Base-by-base conservation (phyloP, 2,329 filamentous ascomycete species). In the Penicillium sp. region DNA sequence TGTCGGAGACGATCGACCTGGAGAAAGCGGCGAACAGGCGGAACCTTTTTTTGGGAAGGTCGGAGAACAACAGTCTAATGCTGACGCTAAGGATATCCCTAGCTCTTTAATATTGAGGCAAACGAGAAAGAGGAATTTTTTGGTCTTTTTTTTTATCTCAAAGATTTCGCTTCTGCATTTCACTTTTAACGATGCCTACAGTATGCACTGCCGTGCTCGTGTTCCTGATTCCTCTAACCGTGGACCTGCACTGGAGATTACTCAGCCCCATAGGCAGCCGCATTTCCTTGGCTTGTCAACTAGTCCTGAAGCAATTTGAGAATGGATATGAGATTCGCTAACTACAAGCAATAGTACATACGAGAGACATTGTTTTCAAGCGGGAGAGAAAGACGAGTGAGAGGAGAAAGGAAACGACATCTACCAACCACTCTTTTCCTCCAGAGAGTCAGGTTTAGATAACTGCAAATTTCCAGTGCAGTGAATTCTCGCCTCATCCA, bases 401-500 rank as follows among this genome's bases (percentile, higher is more conserved):
- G 26, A 30, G 45, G 7, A n/a, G 26, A 14, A 11, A 33, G 30
- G 30, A 33, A 33, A 11, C 30, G 10, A 19, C 30, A 6, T 37
- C 4, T 13, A 25, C 25, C 30, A 56, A 37, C n/a, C 42, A 46
- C 52, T 55, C 19, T 25, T 48, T 16, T 37, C 22, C 42, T 45
- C 43, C 28, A 2, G 14, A 35, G 22, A 22, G 2, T 35, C 42
- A 26, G 33, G 19, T 25, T 46, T 30, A 13, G 53, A 56, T 35
- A 35, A 26, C 42, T 30, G 26, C 48, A 40, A 33, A 19, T 62
- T 26, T 25, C 14, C 37, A 25, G 57, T 49, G 37, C n/a, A 56
- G 26, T 58, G 61, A 37, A 51, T 43, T 22, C 33, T 51, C 26
- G 55, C 81, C 68, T 86, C 83, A 28, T 77, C 70, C 60, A 80